Percentiles rank a stretch among this genome's conserved stretches.
phyloP scores from a whole-genome alignment of 257 asterid species.

The Mentha longifolia region DNA sequence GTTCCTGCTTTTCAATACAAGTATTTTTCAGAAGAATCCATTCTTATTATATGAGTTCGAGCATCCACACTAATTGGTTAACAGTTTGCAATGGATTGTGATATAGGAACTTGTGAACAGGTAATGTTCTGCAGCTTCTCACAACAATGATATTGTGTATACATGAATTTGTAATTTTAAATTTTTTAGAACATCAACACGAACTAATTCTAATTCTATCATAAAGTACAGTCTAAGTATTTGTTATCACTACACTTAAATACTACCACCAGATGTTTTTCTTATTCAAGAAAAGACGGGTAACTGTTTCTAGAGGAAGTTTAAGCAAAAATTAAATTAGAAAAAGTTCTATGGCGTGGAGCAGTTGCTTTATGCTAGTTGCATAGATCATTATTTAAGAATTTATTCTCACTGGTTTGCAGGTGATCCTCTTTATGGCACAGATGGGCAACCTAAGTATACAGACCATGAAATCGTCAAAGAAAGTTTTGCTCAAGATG shows the following conservation, averaged over 20 bases:
- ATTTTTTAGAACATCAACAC: background rate
- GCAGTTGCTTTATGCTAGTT: slow-evolving; percentile 13
- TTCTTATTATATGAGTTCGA: background rate
- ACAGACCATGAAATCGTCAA: slow-evolving; percentile 47
- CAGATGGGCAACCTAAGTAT: slow-evolving; percentile 73
- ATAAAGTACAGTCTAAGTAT: background rate
- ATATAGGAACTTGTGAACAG: background rate
- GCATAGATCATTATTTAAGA: slow-evolving; percentile 28
- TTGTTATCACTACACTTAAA: background rate
- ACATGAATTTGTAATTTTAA: background rate
- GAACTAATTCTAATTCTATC: background rate
- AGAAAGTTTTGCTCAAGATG: slow-evolving; percentile 79
- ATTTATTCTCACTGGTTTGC: slow-evolving; percentile 36
- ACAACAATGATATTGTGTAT: background rate
- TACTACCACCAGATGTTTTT: slow-evolving; percentile 13
- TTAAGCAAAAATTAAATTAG: background rate
- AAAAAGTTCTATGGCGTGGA: slow-evolving; percentile 4
- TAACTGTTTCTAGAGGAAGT: background rate
- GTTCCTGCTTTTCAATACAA: background rate
- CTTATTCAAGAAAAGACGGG: slow-evolving; percentile 1
- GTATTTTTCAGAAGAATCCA: background rate
- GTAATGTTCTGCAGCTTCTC: background rate
- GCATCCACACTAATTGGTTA: slow-evolving; percentile 4
- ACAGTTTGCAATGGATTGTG: background rate
- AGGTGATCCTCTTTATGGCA: slow-evolving; percentile 92